Conservation (phyloP, 106 monocot species). For the Dendrobium nobile region DNA sequence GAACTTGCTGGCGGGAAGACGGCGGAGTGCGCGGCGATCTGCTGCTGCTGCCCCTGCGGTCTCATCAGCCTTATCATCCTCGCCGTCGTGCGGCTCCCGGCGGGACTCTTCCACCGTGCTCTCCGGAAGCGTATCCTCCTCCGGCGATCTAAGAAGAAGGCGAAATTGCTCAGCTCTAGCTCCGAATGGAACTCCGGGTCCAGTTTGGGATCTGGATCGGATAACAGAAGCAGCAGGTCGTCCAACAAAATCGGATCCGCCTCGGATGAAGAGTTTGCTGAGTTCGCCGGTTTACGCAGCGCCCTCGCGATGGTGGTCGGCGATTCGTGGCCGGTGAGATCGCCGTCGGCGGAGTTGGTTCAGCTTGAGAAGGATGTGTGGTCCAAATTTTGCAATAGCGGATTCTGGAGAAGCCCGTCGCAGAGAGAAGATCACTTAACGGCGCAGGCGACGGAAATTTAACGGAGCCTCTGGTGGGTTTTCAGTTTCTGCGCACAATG, state of each 20-base stretch:
- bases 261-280: not conserved
- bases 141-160: conserved; percentile 7
- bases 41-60: conserved; percentile 47
- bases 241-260: not conserved
- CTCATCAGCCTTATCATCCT: conserved; percentile 19
- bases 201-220: not conserved
- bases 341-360: conserved; percentile 21
- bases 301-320: not conserved
- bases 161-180: not conserved
- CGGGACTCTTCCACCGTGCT: conserved; percentile 17
- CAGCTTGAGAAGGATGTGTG: conserved; percentile 59
- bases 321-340: conserved; percentile 5
- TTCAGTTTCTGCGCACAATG: too few relatives aligned
- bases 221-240: not conserved
- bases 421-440: conserved; percentile 16
- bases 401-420: conserved; percentile 74
- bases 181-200: not conserved
- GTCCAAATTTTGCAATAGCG: conserved; percentile 30
- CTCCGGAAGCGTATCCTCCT: conserved; percentile 2
- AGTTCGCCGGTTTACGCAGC: not conserved
- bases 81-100: conserved; percentile 30
- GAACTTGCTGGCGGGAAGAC: conserved; percentile 33
- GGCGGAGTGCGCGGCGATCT: conserved; percentile 37
- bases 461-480: too few relatives aligned
- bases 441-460: not conserved